Conservation (phyloP, 495 filamentous ascomycete species). For the Xylaria venustula region DNA sequence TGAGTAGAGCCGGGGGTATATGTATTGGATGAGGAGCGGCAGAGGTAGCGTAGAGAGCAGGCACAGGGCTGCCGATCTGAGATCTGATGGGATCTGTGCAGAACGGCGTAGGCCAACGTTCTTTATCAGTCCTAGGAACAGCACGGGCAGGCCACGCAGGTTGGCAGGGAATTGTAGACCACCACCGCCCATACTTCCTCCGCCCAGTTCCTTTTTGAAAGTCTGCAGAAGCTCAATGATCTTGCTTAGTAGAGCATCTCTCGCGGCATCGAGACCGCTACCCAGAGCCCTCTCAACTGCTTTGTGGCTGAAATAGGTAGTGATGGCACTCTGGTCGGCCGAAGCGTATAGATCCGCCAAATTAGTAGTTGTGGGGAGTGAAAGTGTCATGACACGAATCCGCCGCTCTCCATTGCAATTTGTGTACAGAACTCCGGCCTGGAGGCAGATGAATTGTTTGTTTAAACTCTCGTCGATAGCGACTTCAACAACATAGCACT, state of each 20-base stretch:
- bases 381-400: slow-evolving; percentile 91
- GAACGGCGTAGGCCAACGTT: slow-evolving; percentile 94
- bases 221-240: slow-evolving; percentile 89
- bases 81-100: slow-evolving; percentile 92
- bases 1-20: slow-evolving; percentile 91
- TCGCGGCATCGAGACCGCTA: slow-evolving; percentile 82
- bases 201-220: slow-evolving; percentile 94
- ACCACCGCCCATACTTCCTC: slow-evolving; percentile 88
- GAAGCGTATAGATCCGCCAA: slow-evolving; percentile 91
- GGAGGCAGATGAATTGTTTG: slow-evolving; percentile 93
- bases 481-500: slow-evolving; percentile 98
- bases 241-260: slow-evolving; percentile 87
- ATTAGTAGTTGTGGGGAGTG: slow-evolving; percentile 86
- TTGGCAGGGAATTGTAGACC: slow-evolving; percentile 94
- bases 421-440: slow-evolving; percentile 95
- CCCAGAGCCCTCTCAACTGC: slow-evolving; percentile 87
- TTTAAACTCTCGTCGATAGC: slow-evolving; percentile 92
- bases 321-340: slow-evolving; percentile 89
- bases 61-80: slow-evolving; percentile 90
- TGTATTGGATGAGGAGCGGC: slow-evolving; percentile 92
- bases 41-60: slow-evolving; percentile 89
- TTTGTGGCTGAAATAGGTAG: slow-evolving; percentile 95
- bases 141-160: slow-evolving; percentile 77
- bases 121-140: slow-evolving; percentile 94
- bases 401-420: slow-evolving; percentile 96